These are phyloP conservation scores for Scheffersomyces quercinus DNA, from an alignment of 1,139 yeast genomes.

Conservation along the genomic window DNA sequence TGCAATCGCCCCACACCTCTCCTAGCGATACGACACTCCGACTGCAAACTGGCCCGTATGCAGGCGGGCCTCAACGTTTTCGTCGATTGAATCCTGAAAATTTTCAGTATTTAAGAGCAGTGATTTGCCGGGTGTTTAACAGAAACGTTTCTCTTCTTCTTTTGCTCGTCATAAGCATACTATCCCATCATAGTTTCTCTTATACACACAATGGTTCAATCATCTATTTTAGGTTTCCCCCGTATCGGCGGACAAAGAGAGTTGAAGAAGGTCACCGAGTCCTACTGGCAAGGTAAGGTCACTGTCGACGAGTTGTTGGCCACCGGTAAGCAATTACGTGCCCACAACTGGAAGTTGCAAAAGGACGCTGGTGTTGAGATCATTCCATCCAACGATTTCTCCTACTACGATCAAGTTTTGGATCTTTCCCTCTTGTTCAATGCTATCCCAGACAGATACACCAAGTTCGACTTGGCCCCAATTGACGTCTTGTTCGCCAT, in stretches of 20 bases:
- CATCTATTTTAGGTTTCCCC: conserved; percentile 98
- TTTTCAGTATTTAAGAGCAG: conserved; percentile 2
- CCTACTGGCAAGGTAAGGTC: conserved; percentile 97
- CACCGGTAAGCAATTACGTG: conserved; percentile 95
- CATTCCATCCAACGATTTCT: conserved; percentile 97
- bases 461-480: conserved; percentile 85
- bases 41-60: too few species aligned
- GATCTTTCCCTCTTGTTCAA: conserved; percentile 92
- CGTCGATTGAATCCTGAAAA: conserved; percentile 1
- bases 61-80: not conserved
- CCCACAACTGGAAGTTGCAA: conserved; percentile 96
- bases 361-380: conserved; percentile 95
- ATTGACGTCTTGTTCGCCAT: conserved; percentile 95
- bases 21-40: too few species aligned
- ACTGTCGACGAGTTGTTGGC: conserved; percentile 82
- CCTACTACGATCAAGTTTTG: conserved; percentile 95
- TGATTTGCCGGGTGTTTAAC: not conserved
- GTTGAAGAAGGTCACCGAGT: conserved; percentile 96
- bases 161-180: not conserved
- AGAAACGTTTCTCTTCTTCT: not conserved
- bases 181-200: not conserved
- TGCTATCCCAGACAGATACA: conserved; percentile 95
- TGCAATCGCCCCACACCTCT: too few species aligned
- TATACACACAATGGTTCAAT: conserved; percentile 71
- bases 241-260: conserved; percentile 99